Conservation (phyloP, 305 asterid species). For the Lippia alba region DNA sequence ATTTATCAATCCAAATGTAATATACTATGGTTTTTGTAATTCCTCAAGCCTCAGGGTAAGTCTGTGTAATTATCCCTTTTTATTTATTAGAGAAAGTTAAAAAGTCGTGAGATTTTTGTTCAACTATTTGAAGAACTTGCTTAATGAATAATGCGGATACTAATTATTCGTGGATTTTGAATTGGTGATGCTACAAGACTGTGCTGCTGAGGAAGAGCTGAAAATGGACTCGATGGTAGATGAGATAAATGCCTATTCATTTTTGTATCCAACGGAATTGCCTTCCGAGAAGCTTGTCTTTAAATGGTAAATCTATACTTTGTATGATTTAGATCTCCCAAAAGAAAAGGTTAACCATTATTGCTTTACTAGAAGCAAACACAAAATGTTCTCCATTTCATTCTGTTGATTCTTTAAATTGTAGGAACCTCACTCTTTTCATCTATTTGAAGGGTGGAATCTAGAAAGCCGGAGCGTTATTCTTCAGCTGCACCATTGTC, state of each 20-base stretch:
- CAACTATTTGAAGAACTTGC: slow-evolving; percentile 27
- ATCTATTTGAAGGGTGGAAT: slow-evolving; percentile 98
- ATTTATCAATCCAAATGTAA: no score
- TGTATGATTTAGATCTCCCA: slow-evolving; percentile 1
- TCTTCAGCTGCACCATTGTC: slow-evolving; percentile 99
- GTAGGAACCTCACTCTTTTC: slow-evolving; percentile 91
- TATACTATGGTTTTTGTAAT: no score
- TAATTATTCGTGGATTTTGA: slow-evolving; percentile 29
- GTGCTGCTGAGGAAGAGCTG: slow-evolving; percentile 66
- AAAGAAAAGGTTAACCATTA: slow-evolving; percentile 13
- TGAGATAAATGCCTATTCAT: slow-evolving; percentile 88
- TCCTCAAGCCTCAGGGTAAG: no score
- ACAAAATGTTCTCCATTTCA: slow-evolving; percentile 42
- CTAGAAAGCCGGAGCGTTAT: slow-evolving; percentile 97
- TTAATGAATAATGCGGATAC: slow-evolving; percentile 20
- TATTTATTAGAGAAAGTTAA: no score
- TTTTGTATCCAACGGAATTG: slow-evolving; percentile 67
- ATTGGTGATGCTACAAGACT: slow-evolving; percentile 45
- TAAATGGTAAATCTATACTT: slow-evolving; percentile 67
- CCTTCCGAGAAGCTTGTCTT: slow-evolving; percentile 72
- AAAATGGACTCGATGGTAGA: slow-evolving; percentile 67
- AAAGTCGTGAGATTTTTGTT: no score
- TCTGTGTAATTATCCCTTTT: no score
- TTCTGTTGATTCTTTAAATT: slow-evolving; percentile 57
- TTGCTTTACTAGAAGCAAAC: slow-evolving; percentile 13